Percentiles rank a stretch among this genome's conserved stretches.
phyloP scores from a whole-genome alignment of 2,329 filamentous ascomycete species.

The Penicillium sp. region DNA sequence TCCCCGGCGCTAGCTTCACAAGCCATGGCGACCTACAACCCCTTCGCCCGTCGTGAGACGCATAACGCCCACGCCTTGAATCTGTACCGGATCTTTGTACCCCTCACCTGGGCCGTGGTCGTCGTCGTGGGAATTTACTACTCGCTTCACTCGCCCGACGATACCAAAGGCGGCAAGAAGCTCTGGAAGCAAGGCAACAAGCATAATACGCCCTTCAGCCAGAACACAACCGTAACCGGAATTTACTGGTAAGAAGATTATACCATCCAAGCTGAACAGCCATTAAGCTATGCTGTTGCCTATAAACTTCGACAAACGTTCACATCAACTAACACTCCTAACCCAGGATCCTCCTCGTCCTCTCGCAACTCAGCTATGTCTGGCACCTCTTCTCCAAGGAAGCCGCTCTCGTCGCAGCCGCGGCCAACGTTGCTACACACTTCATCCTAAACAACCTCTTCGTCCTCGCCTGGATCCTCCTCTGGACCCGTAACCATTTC shows the following conservation, averaged over 20 bases:
- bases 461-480: constrained; percentile 78
- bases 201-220: constrained; percentile 72
- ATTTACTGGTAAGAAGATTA: constrained; percentile 71
- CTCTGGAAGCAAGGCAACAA: constrained; percentile 76
- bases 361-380: constrained; percentile 76
- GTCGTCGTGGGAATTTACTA: constrained; percentile 76
- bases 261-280: neutral
- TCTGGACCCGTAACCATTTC: constrained; percentile 78
- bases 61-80: constrained; percentile 65
- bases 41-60: constrained; percentile 71
- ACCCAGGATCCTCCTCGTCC: constrained; percentile 69
- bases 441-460: constrained; percentile 86
- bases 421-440: constrained; percentile 78
- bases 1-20: neutral
- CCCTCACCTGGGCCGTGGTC: constrained; percentile 74
- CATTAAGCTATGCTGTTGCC: neutral
- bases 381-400: constrained; percentile 74
- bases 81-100: constrained; percentile 75
- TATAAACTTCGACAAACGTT: neutral
- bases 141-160: constrained; percentile 64
- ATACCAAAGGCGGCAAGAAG: constrained; percentile 63
- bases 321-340: neutral
- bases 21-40: constrained; percentile 58
- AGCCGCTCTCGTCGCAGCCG: constrained; percentile 64
- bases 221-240: constrained; percentile 65